A percentile compares a stretch with the other conserved stretches of the same genome.
These are phyloP conservation scores for Gaeumannomyces sp. DNA, from an alignment of 2,329 filamentous ascomycete species.

Conservation along the genomic window DNA sequence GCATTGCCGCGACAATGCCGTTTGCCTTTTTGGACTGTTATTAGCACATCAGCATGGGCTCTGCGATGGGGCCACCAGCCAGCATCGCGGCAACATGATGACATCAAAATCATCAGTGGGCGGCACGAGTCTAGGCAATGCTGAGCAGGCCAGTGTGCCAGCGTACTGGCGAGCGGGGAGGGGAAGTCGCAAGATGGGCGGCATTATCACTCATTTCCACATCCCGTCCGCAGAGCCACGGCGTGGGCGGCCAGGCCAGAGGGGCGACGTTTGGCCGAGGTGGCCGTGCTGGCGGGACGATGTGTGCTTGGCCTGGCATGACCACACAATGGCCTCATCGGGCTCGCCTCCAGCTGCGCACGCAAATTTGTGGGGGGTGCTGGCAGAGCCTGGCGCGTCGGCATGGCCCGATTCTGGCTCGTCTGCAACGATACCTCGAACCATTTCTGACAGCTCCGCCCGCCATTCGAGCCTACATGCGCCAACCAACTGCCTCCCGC, in stretches of 20 bases:
- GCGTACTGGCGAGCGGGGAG: no score
- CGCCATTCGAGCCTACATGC: conserved; percentile 7
- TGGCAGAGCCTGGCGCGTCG: conserved; percentile 12
- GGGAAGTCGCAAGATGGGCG: no score
- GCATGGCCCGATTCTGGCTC: conserved; percentile 26
- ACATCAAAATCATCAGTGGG: neutral
- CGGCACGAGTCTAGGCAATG: neutral
- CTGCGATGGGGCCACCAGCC: neutral
- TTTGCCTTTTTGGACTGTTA: neutral
- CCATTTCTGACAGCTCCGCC: conserved; percentile 25
- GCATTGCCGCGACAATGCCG: neutral
- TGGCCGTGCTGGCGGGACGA: neutral
- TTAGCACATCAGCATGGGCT: neutral
- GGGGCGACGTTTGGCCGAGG: conserved; percentile 4
- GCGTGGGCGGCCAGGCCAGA: neutral
- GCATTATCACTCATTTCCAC: conserved; percentile 1
- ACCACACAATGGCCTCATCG: conserved; percentile 5
- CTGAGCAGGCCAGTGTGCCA: no score
- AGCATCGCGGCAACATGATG: neutral
- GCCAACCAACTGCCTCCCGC: neutral
- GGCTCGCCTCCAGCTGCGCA: neutral
- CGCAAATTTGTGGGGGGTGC: neutral
- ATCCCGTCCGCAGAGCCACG: neutral
- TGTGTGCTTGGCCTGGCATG: neutral
- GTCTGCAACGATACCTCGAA: conserved; percentile 21